phyloP scores from a whole-genome alignment of 2,329 filamentous ascomycete species.

The Atkinsonella texensis region DNA sequence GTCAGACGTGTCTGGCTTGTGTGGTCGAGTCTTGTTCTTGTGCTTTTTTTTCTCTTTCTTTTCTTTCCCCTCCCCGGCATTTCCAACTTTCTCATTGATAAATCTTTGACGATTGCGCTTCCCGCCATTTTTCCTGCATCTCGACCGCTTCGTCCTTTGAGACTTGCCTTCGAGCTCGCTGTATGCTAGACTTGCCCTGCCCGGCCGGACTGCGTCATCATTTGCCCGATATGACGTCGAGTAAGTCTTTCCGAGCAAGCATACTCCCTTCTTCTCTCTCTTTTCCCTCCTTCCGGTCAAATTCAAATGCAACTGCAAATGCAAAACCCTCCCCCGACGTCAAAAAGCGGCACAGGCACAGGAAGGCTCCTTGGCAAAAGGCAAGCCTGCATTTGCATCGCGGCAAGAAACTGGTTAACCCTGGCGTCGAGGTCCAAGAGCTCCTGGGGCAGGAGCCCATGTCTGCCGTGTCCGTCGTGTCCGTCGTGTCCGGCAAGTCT shows the following conservation, averaged over 20 bases:
- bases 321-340: not conserved
- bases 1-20: not conserved
- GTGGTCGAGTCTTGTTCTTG: not conserved
- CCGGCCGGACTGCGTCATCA: slow-evolving; percentile 13
- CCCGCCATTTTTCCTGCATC: not conserved
- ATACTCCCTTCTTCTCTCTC: slow-evolving; percentile 25
- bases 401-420: slow-evolving; percentile 7
- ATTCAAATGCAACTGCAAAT: slow-evolving; percentile 12
- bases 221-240: slow-evolving; percentile 32
- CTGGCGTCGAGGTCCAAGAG: not conserved
- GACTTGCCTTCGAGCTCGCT: slow-evolving; percentile 11
- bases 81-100: not conserved
- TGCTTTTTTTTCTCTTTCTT: no score
- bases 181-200: slow-evolving; percentile 13
- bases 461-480: slow-evolving; percentile 1
- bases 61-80: not conserved
- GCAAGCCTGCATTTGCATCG: slow-evolving; percentile 9
- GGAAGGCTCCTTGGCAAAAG: slow-evolving; percentile 14
- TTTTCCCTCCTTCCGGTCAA: slow-evolving; percentile 21
- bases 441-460: slow-evolving; percentile 9
- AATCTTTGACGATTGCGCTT: not conserved
- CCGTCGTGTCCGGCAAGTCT: not conserved
- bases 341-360: not conserved
- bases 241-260: slow-evolving; percentile 30
- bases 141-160: slow-evolving; percentile 12